Evolutionary conservation across 2,329 filamentous ascomycete species (phyloP).

Genomic region (Alternaria panax): DNA sequence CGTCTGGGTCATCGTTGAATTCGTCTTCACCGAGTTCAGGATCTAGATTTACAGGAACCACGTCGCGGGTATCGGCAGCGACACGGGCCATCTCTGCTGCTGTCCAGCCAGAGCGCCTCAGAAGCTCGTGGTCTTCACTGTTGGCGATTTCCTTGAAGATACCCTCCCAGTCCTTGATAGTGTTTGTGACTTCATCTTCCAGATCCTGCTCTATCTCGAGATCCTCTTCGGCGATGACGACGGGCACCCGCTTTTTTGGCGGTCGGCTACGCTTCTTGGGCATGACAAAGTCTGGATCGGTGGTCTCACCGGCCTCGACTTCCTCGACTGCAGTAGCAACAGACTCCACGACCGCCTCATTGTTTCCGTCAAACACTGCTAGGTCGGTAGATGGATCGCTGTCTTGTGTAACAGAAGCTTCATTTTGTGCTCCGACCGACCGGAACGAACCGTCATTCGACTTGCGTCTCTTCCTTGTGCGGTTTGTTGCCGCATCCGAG

Average conservation of each 20-base stretch:
- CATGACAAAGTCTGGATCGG: constrained; percentile 30
- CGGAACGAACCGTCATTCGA: constrained; percentile 27
- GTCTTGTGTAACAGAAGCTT: constrained; percentile 11
- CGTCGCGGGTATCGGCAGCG: constrained; percentile 34
- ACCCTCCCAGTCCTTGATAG: constrained; percentile 41
- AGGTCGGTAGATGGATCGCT: constrained; percentile 17
- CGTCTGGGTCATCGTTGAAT: constrained; percentile 89
- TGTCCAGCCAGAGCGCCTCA: constrained; percentile 34
- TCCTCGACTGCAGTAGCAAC: constrained; percentile 30
- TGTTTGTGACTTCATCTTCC: constrained; percentile 54
- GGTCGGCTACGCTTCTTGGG: constrained; percentile 50
- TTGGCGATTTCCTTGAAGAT: constrained; percentile 40
- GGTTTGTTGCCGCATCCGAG: constrained; percentile 16
- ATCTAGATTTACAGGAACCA: constrained; percentile 24
- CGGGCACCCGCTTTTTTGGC: constrained; percentile 41
- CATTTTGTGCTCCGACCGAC: constrained; percentile 10
- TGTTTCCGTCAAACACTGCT: constrained; percentile 32
- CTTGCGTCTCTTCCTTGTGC: constrained; percentile 37
- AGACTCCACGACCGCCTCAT: constrained; percentile 30
- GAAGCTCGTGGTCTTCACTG: constrained; percentile 40
- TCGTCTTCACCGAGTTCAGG: constrained; percentile 78
- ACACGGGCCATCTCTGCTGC: constrained; percentile 40
- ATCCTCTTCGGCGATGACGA: constrained; percentile 54
- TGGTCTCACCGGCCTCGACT: constrained; percentile 21
- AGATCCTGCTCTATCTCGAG: constrained; percentile 57